Evolutionary conservation across 805 yeast genomes (phyloP).

Genomic region (Zygosaccharomyces bisporus): DNA sequence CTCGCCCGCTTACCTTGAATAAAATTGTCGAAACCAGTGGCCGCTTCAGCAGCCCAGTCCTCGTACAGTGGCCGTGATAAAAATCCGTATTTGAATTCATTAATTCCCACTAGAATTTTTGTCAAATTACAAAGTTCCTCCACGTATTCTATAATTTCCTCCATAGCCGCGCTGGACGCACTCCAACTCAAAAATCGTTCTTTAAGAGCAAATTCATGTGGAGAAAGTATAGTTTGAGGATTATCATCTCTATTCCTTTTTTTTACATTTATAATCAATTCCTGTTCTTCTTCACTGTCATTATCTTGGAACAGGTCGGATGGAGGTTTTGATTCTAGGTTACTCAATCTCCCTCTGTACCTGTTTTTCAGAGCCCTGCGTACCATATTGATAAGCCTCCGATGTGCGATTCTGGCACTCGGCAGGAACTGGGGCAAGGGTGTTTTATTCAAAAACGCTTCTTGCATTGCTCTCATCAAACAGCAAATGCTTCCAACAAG

Average conservation of each 20-base stretch:
- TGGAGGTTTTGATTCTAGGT: constrained; percentile 9
- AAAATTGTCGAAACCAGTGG: constrained; percentile 37
- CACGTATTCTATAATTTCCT: constrained; percentile 47
- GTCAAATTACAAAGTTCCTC: constrained; percentile 45
- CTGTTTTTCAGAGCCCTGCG: constrained; percentile 36
- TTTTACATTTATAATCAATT: constrained; percentile 12
- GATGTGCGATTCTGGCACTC: constrained; percentile 46
- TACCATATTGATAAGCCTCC: constrained; percentile 43
- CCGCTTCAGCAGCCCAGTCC: constrained; percentile 42
- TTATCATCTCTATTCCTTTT: constrained; percentile 8
- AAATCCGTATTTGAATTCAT: constrained; percentile 49
- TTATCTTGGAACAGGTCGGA: constrained; percentile 17
- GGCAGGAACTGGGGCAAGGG: constrained; percentile 52
- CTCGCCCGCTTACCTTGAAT: constrained; percentile 14
- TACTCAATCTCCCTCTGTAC: constrained; percentile 20
- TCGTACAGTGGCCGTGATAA: constrained; percentile 45
- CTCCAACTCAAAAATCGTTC: constrained; percentile 48
- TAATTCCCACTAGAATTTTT: constrained; percentile 45
- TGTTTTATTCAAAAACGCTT: constrained; percentile 42
- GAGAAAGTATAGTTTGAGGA: constrained; percentile 13
- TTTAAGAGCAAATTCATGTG: constrained; percentile 33
- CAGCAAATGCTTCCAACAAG: constrained; percentile 40
- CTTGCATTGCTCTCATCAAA: constrained; percentile 41
- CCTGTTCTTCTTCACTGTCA: constrained; percentile 27
- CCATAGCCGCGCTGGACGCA: constrained; percentile 47